Percentiles rank a stretch among this genome's conserved stretches.
Evolutionary conservation across 2,329 filamentous ascomycete species (phyloP).

Genomic region (Aureobasidium namibiae): DNA sequence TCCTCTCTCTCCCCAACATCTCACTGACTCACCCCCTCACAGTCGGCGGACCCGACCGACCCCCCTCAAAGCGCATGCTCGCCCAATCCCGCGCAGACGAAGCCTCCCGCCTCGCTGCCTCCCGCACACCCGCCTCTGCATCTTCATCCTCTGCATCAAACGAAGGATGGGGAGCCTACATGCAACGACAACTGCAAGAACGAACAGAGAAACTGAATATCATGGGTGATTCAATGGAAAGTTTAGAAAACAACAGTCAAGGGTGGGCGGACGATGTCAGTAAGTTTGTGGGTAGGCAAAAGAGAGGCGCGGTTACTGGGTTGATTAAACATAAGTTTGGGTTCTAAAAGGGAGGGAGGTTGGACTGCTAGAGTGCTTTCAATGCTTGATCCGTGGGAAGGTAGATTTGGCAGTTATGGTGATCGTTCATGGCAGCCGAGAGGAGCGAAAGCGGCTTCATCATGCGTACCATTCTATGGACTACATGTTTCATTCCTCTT

Average conservation of each 20-base stretch:
- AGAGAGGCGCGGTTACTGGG: slow-evolving; percentile 50
- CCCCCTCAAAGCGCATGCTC: slow-evolving; percentile 80
- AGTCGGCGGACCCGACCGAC: slow-evolving; percentile 76
- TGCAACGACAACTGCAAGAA: slow-evolving; percentile 81
- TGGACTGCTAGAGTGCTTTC: too few species aligned
- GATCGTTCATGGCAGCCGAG: too few species aligned
- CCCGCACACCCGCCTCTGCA: slow-evolving; percentile 24
- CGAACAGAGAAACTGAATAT: slow-evolving; percentile 79
- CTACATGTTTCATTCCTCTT: too few species aligned
- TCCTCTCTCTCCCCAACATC: neutral
- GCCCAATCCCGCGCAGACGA: slow-evolving; percentile 71
- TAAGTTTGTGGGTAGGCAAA: slow-evolving; percentile 81
- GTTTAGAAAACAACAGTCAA: slow-evolving; percentile 68
- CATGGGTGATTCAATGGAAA: slow-evolving; percentile 78
- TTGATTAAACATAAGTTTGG: slow-evolving; percentile 16
- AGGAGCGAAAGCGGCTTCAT: too few species aligned
- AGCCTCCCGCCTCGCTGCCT: slow-evolving; percentile 34
- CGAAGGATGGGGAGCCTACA: slow-evolving; percentile 64
- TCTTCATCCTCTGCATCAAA: slow-evolving; percentile 37
- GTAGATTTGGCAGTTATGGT: too few species aligned
- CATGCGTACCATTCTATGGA: too few species aligned
- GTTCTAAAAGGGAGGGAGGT: neutral
- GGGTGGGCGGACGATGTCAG: slow-evolving; percentile 82
- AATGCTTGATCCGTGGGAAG: too few species aligned
- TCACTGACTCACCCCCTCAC: neutral